Base-by-base conservation (phyloP, 768 basidiomycete genomes). In the Pleurotus tuber-regium region DNA sequence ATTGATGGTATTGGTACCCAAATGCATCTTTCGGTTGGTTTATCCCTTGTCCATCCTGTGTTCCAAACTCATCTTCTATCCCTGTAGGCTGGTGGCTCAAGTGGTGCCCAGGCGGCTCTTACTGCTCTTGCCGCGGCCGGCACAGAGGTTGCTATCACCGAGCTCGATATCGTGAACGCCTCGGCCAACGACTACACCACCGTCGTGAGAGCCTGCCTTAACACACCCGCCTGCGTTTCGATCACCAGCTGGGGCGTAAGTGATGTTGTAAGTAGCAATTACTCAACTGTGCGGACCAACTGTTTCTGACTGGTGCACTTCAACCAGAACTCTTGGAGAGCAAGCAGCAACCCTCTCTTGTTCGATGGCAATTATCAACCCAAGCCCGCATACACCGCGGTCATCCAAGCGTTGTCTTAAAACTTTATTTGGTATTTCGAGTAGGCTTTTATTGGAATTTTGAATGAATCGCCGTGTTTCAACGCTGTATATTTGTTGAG, bases 1-100 rank as follows among this genome's bases (percentile, higher is more conserved):
- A 75, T 79, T 58, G 75, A 79, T 50, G 77, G 75, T 53, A 70
- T 78, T 55, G 76, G 76, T 41, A 73, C 76, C 11, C 76, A 78
- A 54, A 67, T 67, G 57, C 77, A 79, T 57, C 58, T 77, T 11
- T 59, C 52, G 47, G 65, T 68, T 57, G 16, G 64, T 61, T 11
- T 21, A 14, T 12, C 19, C 8, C 9, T 24, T 9, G 21, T 30
- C 1, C 8, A 2, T 30, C 10, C 26, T n/a, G 10, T 25, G 12
- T 10, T 25, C n/a, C 18, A 10, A 9, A 23, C 16, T 7, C 24
- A 9, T 11, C 11, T 24, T 24, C 10, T 44, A 24, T 9, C n/a
- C 4, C 21, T 21, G 60, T 48, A 72, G 71, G 70, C 71, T 50
- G 71, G 70, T n/a, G 69, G 70, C 28, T 62, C 73, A 16, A 66